These are phyloP conservation scores for Primulina huaijiensis DNA, from an alignment of 257 asterid genomes.

Conservation along the genomic window DNA sequence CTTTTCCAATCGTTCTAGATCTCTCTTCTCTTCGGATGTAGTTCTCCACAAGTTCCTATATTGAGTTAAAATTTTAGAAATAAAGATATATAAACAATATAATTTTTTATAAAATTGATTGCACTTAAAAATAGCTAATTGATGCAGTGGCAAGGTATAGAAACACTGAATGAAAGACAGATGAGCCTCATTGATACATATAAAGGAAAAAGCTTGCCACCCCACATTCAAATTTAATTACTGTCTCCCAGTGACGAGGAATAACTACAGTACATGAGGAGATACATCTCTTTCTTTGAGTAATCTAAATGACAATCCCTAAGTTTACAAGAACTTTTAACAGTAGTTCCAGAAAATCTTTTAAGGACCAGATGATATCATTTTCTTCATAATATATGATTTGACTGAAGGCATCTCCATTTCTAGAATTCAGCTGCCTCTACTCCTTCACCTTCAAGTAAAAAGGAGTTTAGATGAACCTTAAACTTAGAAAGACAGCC, in stretches of 20 bases:
- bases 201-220: not conserved
- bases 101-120: not conserved
- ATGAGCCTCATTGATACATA: not conserved
- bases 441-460: too few species aligned
- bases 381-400: too few species aligned
- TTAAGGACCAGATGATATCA: too few species aligned
- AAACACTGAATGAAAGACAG: not conserved
- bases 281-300: not conserved
- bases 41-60: constrained; percentile 93
- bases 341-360: too few species aligned
- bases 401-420: too few species aligned
- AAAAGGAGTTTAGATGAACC: too few species aligned
- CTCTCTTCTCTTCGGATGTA: constrained; percentile 96
- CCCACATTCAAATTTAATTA: not conserved
- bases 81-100: not conserved
- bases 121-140: not conserved
- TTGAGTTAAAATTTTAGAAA: constrained; percentile 7
- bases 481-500: not conserved
- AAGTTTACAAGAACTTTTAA: too few species aligned
- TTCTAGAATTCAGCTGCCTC: too few species aligned
- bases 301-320: not conserved
- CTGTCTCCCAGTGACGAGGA: not conserved
- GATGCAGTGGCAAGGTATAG: not conserved
- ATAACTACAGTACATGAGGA: not conserved
- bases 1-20: constrained; percentile 81